Conservation (phyloP, 495 filamentous ascomycete species). For the Thermothielavioides terrestris region DNA sequence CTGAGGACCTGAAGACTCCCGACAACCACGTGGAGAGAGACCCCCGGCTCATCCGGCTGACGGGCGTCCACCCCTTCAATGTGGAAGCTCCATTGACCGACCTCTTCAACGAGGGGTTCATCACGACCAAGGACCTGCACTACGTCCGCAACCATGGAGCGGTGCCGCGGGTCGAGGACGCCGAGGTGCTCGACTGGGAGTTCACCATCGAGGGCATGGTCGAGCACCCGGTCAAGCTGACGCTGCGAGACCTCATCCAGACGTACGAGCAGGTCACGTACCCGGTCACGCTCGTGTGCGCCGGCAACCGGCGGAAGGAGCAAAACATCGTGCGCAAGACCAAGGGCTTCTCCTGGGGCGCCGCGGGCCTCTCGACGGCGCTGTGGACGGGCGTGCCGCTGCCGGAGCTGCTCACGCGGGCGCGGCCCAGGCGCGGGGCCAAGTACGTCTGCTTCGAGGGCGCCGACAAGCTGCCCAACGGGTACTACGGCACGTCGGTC, state of each 20-base stretch:
- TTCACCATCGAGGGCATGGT: slow-evolving; percentile 83
- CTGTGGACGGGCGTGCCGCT: slow-evolving; percentile 82
- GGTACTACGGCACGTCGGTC: slow-evolving; percentile 81
- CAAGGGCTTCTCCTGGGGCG: slow-evolving; percentile 94
- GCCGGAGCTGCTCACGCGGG: slow-evolving; percentile 59
- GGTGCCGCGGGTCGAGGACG: slow-evolving; percentile 68
- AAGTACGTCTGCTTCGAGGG: slow-evolving; percentile 91
- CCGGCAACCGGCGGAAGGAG: slow-evolving; percentile 89
- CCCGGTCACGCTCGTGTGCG: slow-evolving; percentile 87
- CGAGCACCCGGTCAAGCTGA: slow-evolving; percentile 64
- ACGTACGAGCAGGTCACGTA: slow-evolving; percentile 79
- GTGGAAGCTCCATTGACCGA: slow-evolving; percentile 78
- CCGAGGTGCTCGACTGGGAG: slow-evolving; percentile 70
- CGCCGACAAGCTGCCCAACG: slow-evolving; percentile 83
- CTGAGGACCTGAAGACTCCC: slow-evolving; percentile 72
- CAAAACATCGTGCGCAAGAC: slow-evolving; percentile 88
- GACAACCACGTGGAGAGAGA: slow-evolving; percentile 84
- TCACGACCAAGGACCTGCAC: slow-evolving; percentile 87
- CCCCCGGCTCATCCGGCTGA: slow-evolving; percentile 76
- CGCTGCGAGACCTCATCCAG: slow-evolving; percentile 61
- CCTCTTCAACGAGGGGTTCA: slow-evolving; percentile 78
- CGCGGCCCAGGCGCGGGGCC: slow-evolving; percentile 60
- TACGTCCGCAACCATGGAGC: slow-evolving; percentile 95
- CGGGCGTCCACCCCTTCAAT: slow-evolving; percentile 90
- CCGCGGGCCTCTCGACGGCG: slow-evolving; percentile 81